These are phyloP conservation scores for Pichia ethanolica DNA, from an alignment of 805 yeast species.

Conservation along the genomic window DNA sequence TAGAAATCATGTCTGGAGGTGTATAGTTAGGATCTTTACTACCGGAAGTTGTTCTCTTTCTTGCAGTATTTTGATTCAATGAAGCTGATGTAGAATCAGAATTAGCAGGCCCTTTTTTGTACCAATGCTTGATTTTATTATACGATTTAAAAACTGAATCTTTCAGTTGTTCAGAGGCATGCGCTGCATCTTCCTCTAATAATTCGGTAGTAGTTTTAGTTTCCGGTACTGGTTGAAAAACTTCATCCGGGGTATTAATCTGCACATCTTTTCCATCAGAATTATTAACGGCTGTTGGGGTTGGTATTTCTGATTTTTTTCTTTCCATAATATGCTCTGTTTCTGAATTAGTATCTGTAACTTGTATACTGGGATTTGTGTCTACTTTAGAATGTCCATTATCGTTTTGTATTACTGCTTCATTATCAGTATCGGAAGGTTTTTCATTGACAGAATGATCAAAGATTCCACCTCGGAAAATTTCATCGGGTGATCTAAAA, in stretches of 20 bases:
- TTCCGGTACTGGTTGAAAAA: background rate
- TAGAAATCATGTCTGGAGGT: slow-evolving; percentile 65
- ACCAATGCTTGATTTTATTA: slow-evolving; percentile 64
- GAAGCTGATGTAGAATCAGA: background rate
- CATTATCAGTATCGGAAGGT: background rate
- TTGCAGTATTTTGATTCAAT: background rate
- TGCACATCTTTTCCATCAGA: background rate
- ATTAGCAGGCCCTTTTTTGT: slow-evolving; percentile 36
- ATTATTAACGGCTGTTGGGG: too few species aligned
- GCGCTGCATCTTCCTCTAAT: background rate
- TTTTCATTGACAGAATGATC: slow-evolving; percentile 33
- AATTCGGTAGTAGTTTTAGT: background rate
- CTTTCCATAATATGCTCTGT: too few species aligned
- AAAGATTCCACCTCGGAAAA: slow-evolving; percentile 94
- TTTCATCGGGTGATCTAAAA: slow-evolving; percentile 54
- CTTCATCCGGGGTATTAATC: background rate
- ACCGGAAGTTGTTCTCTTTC: background rate
- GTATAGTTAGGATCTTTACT: slow-evolving; percentile 14
- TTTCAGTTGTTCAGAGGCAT: slow-evolving; percentile 7
- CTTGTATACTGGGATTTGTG: too few species aligned
- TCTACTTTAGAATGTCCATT: too few species aligned
- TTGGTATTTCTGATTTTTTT: too few species aligned
- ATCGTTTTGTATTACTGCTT: background rate
- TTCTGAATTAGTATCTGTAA: too few species aligned
- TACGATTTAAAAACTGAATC: slow-evolving; percentile 37